phyloP scores from a whole-genome alignment of 2,329 filamentous ascomycete genomes.

The Alternaria novae-zelandiae region DNA sequence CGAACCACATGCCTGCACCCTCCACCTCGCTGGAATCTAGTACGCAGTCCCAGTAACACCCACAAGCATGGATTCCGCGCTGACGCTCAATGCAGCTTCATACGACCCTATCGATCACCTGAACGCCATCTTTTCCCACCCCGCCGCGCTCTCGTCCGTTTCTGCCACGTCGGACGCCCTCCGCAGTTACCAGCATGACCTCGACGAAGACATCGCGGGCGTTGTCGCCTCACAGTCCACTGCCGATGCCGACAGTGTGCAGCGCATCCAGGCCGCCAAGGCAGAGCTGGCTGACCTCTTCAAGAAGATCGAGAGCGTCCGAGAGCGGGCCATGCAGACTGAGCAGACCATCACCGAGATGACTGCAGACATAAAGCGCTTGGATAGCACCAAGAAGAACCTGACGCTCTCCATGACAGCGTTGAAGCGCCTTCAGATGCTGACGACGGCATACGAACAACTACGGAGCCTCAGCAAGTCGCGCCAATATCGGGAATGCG shows the following conservation, averaged over 20 bases:
- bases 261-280: slow-evolving; percentile 90
- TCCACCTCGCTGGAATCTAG: slow-evolving; percentile 48
- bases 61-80: slow-evolving; percentile 21
- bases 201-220: slow-evolving; percentile 76
- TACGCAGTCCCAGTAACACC: slow-evolving; percentile 26
- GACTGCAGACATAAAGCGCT: slow-evolving; percentile 97
- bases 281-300: slow-evolving; percentile 88
- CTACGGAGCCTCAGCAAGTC: slow-evolving; percentile 81
- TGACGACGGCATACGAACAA: slow-evolving; percentile 99
- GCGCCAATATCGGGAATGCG: slow-evolving; percentile 92
- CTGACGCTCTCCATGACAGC: slow-evolving; percentile 97
- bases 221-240: slow-evolving; percentile 79
- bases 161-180: slow-evolving; percentile 76
- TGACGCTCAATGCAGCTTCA: slow-evolving; percentile 63
- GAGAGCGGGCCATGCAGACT: slow-evolving; percentile 85
- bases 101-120: slow-evolving; percentile 94
- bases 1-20: slow-evolving; percentile 46
- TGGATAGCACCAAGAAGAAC: slow-evolving; percentile 96
- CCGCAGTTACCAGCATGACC: slow-evolving; percentile 76
- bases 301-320: slow-evolving; percentile 91
- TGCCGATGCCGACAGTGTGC: slow-evolving; percentile 84
- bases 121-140: slow-evolving; percentile 91
- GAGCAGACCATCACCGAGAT: slow-evolving; percentile 97
- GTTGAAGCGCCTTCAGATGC: slow-evolving; percentile 94
- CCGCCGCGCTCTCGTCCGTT: slow-evolving; percentile 81